Base-by-base conservation (phyloP, 495 filamentous ascomycete genomes). In the Hypomontagnella monticulosa region DNA sequence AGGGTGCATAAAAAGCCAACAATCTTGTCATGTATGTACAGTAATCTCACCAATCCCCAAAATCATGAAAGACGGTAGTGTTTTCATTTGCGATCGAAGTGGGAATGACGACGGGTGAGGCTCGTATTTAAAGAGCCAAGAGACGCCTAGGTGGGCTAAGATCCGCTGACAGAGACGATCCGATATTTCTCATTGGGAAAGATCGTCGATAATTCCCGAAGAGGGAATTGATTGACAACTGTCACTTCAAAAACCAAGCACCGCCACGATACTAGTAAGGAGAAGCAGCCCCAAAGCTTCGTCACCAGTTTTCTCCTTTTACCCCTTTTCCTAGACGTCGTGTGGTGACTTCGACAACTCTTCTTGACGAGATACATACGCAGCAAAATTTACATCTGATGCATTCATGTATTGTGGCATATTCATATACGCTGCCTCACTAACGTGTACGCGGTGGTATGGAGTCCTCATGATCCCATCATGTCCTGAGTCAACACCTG, bases 61-160 rank as follows among this genome's bases (percentile, higher is more conserved):
- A 44, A 12, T 38, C 30, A 42, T 15, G 15, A 12, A 30, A 30
- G 51, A 44, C 37, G n/a, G n/a, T 50, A 57, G 11, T 23, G 19
- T 18, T 30, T 32, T 27, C 23, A 58, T 58, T 58, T 46, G 53
- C 53, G 23, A 47, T n/a, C 48, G 20, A 38, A 4, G 36, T 30
- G 36, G 57, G 15, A 32, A 37, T 55, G 55, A 51, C 43, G 63
- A 55, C 16, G 61, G 33, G 38, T 30, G 36, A 54, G 49, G 40
- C 36, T 60, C 63, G 50, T 60, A 66, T 60, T 66, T 49, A 49
- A 48, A 42, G 40, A 18, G 62, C 62, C 62, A 66, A 66, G 62
- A 55, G 43, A 14, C 30, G 49, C 41, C 48, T 11, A 53, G 55
- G 48, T 32, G 32, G 19, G 12, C 38, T 40, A 49, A 19, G 23